Percentiles rank a stretch among this genome's conserved stretches.
phyloP scores from a whole-genome alignment of 106 monocot species.

The Xerophyta viscosa region DNA sequence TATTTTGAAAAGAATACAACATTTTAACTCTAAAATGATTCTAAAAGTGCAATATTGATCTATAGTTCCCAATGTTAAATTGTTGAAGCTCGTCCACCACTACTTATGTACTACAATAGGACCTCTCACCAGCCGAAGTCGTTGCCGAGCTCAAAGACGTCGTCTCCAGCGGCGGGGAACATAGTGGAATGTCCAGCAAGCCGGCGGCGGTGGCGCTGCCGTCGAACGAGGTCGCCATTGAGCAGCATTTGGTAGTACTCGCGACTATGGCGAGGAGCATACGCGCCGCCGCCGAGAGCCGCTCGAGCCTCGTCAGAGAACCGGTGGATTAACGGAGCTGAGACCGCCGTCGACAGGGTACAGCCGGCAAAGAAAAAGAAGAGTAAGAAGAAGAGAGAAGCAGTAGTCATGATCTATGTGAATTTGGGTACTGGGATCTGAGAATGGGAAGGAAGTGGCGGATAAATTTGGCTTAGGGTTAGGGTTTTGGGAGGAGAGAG shows the following conservation, averaged over 20 bases:
- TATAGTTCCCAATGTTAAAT: no score
- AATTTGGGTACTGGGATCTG: no score
- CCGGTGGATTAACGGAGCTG: conserved; percentile 65
- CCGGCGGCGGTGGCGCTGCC: conserved; percentile 34
- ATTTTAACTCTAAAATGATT: no score
- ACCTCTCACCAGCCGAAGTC: conserved; percentile 71
- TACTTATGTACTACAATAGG: neutral
- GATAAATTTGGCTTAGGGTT: neutral
- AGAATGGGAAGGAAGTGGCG: no score
- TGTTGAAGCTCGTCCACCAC: neutral
- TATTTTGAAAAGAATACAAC: no score
- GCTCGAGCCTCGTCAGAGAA: conserved; percentile 72
- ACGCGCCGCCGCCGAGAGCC: conserved; percentile 4
- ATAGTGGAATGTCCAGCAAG: conserved; percentile 32
- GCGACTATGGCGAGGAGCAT: conserved; percentile 37
- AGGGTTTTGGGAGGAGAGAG: no score
- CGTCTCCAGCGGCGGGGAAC: conserved; percentile 63
- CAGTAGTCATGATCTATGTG: neutral
- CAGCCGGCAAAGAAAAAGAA: neutral
- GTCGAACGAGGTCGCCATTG: conserved; percentile 48
- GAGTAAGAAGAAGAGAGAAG: neutral
- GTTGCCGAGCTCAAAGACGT: conserved; percentile 47
- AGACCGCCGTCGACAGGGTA: conserved; percentile 35
- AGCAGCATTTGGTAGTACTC: conserved; percentile 57
- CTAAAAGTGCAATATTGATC: no score